Evolutionary conservation across 768 basidiomycete species (phyloP).

Genomic region (Candolleomyces efflorescens): DNA sequence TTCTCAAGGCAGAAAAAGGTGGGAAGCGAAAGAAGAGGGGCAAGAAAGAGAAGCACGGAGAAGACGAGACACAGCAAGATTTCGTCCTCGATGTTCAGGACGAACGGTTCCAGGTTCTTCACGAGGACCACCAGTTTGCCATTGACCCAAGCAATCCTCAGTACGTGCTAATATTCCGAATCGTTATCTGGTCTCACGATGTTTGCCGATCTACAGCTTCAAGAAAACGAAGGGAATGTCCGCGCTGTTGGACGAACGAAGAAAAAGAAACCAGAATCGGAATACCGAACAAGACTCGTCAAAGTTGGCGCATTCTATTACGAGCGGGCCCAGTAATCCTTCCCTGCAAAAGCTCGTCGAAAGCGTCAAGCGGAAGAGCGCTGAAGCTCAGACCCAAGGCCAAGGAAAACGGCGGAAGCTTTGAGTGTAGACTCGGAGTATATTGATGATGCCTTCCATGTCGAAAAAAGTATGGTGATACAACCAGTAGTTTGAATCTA

Average conservation of each 20-base stretch:
- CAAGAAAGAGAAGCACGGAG: conserved; percentile 35
- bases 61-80: conserved; percentile 71
- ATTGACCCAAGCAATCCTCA: conserved; percentile 96
- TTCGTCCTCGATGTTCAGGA: conserved; percentile 86
- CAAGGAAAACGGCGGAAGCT: conserved; percentile 40
- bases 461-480: not conserved
- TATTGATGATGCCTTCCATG: not conserved
- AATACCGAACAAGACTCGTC: conserved; percentile 11
- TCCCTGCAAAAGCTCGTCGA: conserved; percentile 70
- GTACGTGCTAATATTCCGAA: conserved; percentile 45
- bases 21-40: conserved; percentile 39
- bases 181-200: conserved; percentile 7
- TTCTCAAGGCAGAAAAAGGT: conserved; percentile 84
- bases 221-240: conserved; percentile 92
- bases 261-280: conserved; percentile 25
- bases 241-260: conserved; percentile 74
- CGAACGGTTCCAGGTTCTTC: conserved; percentile 80
- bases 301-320: not conserved
- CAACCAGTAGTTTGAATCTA: conserved; percentile 25
- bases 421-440: conserved; percentile 10
- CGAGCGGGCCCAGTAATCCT: conserved; percentile 16
- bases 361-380: conserved; percentile 81
- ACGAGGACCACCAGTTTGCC: conserved; percentile 88
- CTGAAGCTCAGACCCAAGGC: conserved; percentile 19
- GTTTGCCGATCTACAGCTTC: conserved; percentile 54